Evolutionary conservation across 805 yeast genomes (phyloP).

Genomic region (Henningerozyma blattae): DNA sequence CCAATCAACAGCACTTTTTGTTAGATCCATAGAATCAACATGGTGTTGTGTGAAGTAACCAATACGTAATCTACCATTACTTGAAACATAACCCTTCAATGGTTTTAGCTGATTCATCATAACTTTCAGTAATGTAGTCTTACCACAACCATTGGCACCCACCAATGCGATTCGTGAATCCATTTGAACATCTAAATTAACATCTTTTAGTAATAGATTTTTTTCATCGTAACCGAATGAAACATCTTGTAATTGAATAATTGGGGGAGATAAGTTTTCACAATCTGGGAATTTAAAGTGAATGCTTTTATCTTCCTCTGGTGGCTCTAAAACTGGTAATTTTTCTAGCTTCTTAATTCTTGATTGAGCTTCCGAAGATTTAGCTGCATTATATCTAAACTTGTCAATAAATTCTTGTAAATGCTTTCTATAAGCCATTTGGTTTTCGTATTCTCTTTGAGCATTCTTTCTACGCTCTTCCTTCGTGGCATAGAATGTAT

Average conservation of each 20-base stretch:
- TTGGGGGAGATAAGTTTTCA: conserved; percentile 86
- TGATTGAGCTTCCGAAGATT: conserved; percentile 94
- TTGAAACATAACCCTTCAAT: conserved; percentile 61
- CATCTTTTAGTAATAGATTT: conserved; percentile 56
- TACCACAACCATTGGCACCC: conserved; percentile 99
- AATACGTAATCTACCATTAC: conserved; percentile 77
- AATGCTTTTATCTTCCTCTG: conserved; percentile 79
- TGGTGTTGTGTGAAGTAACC: conserved; percentile 99
- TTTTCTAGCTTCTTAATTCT: conserved; percentile 95
- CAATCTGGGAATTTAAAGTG: conserved; percentile 93
- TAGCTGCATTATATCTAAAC: conserved; percentile 94
- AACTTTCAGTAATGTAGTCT: conserved; percentile 82
- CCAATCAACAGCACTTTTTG: conserved; percentile 84
- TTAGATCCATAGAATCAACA: conserved; percentile 92
- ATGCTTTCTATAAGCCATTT: conserved; percentile 91
- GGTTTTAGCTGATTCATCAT: conserved; percentile 73
- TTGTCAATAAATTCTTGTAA: conserved; percentile 91
- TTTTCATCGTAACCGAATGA: conserved; percentile 70
- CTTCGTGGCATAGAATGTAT: conserved; percentile 80
- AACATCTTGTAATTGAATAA: conserved; percentile 76
- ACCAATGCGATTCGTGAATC: conserved; percentile 92
- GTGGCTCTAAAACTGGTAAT: conserved; percentile 83
- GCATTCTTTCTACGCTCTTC: conserved; percentile 94
- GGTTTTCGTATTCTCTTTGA: conserved; percentile 90
- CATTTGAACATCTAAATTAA: conserved; percentile 83